These are phyloP conservation scores for Globisporangium paddicum DNA, from an alignment of 352 stramenopile species.

Conservation along the genomic window DNA sequence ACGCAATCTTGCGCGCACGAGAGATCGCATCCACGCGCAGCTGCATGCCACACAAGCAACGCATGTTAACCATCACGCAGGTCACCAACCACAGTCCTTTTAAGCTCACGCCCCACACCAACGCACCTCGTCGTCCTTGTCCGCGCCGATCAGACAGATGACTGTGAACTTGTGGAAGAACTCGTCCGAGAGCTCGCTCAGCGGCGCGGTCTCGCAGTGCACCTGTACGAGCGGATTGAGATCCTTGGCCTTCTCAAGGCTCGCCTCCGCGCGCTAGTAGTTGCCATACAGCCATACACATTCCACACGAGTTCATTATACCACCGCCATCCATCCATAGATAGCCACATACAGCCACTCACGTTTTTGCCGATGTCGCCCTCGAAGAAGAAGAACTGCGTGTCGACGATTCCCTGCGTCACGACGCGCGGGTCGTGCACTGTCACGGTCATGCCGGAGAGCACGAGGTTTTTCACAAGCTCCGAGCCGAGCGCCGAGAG, in stretches of 20 bases:
- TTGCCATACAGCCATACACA: conserved; percentile 3
- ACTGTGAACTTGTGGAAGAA: conserved; percentile 88
- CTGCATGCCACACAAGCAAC: conserved; percentile 15
- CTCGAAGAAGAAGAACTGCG: conserved; percentile 85
- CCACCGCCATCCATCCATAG: not conserved
- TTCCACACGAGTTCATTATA: conserved; percentile 6
- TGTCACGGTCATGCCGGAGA: conserved; percentile 93
- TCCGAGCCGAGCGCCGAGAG: conserved; percentile 85
- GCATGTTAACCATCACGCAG: too few species aligned
- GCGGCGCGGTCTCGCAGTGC: conserved; percentile 60
- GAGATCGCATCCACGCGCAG: conserved; percentile 59
- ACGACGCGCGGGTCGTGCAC: conserved; percentile 83
- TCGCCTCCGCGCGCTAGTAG: conserved; percentile 60
- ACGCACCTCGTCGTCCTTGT: conserved; percentile 34
- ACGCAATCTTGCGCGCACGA: conserved; percentile 45
- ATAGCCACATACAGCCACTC: conserved; percentile 6
- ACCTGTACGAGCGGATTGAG: conserved; percentile 94
- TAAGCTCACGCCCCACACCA: too few species aligned
- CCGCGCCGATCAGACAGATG: conserved; percentile 62
- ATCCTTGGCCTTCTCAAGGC: conserved; percentile 86
- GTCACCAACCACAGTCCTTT: too few species aligned
- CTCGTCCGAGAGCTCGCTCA: conserved; percentile 45
- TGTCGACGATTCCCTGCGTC: conserved; percentile 34
- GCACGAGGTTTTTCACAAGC: conserved; percentile 97
- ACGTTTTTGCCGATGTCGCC: conserved; percentile 77